Conservation (phyloP, 2,329 filamentous ascomycete species). For the Diaporthe humulicola region DNA sequence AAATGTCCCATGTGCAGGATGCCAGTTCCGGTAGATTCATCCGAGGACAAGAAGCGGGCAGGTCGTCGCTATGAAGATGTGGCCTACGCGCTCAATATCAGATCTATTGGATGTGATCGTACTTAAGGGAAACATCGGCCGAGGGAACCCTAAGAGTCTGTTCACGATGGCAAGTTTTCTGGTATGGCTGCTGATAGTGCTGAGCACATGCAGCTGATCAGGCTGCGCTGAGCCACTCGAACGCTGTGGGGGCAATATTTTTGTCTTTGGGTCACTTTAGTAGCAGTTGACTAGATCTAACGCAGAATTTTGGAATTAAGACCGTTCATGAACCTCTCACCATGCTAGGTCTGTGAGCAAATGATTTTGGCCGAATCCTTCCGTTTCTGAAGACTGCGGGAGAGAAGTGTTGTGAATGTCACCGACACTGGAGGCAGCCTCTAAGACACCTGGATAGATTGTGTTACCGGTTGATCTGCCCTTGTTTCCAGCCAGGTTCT, state of each 20-base stretch:
- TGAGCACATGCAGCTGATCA: background rate
- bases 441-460: background rate
- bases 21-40: no score
- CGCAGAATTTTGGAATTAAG: background rate
- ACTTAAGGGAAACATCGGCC: no score
- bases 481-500: no score
- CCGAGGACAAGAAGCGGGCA: no score
- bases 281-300: background rate
- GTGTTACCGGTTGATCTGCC: no score
- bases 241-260: background rate
- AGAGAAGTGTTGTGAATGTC: background rate
- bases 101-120: no score
- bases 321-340: background rate
- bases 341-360: background rate
- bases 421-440: background rate
- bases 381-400: background rate
- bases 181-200: background rate
- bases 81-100: no score
- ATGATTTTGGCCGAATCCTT: background rate
- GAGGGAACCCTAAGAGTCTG: no score
- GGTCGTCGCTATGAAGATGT: no score
- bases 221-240: background rate
- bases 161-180: background rate
- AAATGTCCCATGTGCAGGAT: no score
- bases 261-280: background rate